Base-by-base conservation (phyloP, 2,329 filamentous ascomycete species). In the Colletotrichum godetiae region DNA sequence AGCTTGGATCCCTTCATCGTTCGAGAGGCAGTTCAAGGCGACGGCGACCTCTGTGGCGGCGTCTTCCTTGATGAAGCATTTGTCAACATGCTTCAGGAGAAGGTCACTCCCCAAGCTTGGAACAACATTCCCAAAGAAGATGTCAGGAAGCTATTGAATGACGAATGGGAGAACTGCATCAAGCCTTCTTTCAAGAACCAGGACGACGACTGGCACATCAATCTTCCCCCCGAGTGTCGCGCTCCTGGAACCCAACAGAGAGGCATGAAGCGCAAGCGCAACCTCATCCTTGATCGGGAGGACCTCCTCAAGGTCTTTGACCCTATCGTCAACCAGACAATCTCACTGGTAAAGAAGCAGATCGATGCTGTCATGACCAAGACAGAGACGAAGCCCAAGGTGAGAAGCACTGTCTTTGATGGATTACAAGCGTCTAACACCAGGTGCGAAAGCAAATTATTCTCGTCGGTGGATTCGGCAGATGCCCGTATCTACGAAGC, bases 1-100 rank as follows among this genome's bases (percentile, higher is more conserved):
- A 75, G 68, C 0, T 68, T 63, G 0, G 4, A 75, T 0, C 82
- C 83, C 0, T 78, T 84, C 10, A 31, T 65, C 0, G 75, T 86
- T 0, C 74, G 78, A 3, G 85, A 87, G 13, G 78, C 79, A 0
- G 83, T 85, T 1, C 75, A 77, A 15, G 85, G 85, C 0, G 77
- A 83, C 8, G 84, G 84, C 79, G 80, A 37, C 0, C 75, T 87
- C 0, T 85, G 83, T 2, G 84, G 85, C 0, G 83, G 78, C 0
- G 76, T 85, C 0, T 85, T 86, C 13, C 77, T 87, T 0, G 84
- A 86, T 35, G 78, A 86, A 3, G 68, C 53, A 0, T 86, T 86
- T n/a, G 1, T 78, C 1, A 0, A 67, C 0, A 62, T 83, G 0
- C 70, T 86, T 4, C 75, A 78, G 33, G 3, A 3, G 0, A 82